Conservation (phyloP, 78 protist species). For the Planoprotostelium fungivorum region DNA sequence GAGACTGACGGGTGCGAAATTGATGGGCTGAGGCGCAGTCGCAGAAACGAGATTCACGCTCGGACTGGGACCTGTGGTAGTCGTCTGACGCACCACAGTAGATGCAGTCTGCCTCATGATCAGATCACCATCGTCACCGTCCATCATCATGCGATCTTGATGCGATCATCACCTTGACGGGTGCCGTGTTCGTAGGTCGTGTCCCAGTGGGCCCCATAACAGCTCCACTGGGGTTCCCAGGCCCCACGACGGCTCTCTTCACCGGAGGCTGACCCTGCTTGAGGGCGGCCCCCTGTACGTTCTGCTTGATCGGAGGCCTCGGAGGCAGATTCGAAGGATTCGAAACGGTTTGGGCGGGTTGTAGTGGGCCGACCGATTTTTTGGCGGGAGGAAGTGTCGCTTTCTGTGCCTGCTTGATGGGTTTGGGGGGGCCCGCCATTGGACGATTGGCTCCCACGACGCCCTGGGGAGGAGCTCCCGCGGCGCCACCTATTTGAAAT, state of each 20-base stretch:
- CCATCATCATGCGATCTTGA: no score
- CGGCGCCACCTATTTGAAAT: not conserved
- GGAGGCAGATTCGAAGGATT: not conserved
- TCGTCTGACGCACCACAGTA: no score
- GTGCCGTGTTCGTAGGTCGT: not conserved
- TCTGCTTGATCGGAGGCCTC: no score
- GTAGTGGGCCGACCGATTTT: not conserved
- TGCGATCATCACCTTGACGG: not conserved
- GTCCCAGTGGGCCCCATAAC: no score
- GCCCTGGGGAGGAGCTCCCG: not conserved
- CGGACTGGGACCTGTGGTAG: no score
- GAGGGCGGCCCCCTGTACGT: no score
- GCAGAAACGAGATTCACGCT: not conserved
- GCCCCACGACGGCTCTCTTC: not conserved
- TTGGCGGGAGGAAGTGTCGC: not conserved
- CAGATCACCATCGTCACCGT: no score
- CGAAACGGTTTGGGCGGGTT: not conserved
- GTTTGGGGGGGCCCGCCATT: not conserved
- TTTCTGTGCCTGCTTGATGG: not conserved
- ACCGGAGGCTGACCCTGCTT: not conserved
- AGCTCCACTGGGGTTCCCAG: no score
- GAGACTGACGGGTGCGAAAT: not conserved
- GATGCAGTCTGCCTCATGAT: no score
- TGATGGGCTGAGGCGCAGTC: not conserved
- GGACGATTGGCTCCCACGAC: not conserved